Percentiles rank a stretch among this genome's conserved stretches.
phyloP scores from a whole-genome alignment of 306 rosid genomes.

The Carpinus viminea region DNA sequence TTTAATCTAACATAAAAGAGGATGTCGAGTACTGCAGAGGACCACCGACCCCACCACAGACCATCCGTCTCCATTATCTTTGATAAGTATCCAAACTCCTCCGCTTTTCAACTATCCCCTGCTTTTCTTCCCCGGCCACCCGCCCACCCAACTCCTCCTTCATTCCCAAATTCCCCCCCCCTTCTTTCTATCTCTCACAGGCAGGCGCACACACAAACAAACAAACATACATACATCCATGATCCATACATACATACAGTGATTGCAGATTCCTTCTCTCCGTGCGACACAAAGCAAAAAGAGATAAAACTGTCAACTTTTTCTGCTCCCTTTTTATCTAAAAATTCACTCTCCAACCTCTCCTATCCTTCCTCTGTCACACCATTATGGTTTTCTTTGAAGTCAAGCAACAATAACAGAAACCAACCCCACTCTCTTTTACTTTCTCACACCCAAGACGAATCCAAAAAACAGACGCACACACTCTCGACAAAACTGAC shows the following conservation, averaged over 20 bases:
- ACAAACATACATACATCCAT: too few species aligned
- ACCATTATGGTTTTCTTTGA: constrained; percentile 45
- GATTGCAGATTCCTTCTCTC: not conserved
- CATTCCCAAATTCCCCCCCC: not conserved
- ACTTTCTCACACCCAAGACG: constrained; percentile 18
- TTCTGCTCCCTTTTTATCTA: not conserved
- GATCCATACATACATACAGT: not conserved
- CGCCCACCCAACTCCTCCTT: constrained; percentile 8
- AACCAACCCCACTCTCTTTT: constrained; percentile 7
- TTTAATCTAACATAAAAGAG: too few species aligned
- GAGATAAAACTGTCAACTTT: not conserved
- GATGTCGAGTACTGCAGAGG: too few species aligned
- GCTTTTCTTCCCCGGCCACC: not conserved
- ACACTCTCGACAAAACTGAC: constrained; percentile 29
- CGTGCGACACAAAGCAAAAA: not conserved
- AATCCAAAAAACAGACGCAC: constrained; percentile 11
- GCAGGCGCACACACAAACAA: not conserved
- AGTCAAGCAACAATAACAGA: constrained; percentile 59
- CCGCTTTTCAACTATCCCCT: too few species aligned
- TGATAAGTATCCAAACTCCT: not conserved
- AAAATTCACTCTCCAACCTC: not conserved
- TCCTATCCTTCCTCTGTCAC: constrained; percentile 19
- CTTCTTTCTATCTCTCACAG: not conserved
- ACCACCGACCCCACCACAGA: not conserved
- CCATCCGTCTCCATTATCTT: too few species aligned